Base-by-base conservation (phyloP, 2,329 filamentous ascomycete genomes). In the Peltaster fructicola region DNA sequence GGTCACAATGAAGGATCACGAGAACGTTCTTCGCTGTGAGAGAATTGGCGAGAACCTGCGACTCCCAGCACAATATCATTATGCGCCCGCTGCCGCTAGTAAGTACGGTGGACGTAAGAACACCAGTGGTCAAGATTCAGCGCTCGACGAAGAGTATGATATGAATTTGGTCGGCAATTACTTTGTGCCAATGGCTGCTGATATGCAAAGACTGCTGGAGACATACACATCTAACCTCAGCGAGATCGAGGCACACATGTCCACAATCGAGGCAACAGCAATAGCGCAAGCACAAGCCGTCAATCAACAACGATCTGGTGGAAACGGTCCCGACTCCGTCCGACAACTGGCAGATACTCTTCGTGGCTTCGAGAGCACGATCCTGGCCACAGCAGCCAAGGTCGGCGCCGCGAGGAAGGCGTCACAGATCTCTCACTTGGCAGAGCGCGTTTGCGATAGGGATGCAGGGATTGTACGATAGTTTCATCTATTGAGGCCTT, bases 1-100 rank as follows among this genome's bases (percentile, higher is more conserved):
- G 10, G 53, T 62, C 34, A 67, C 65, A 41, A 63, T 72, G 38
- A 66, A 67, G 32, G 77, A 80, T 44, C 68, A 66, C 13, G 63
- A 69, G 17, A 73, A 82, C 37, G 73, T 74, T 6, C 67, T 72
- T 36, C 62, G 80, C 27, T 68, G 68, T 32, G 78, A 80, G 57
- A 68, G 73, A 29, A 73, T 73, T 12, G 68, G 79, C 15, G 73
- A 81, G 40, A 79, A 79, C 41, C 59, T 82, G 26, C 72, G 73
- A 38, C 58, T 84, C 9, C 78, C 79, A 2, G 40, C 58, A 23
- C 63, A 69, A 35, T 73, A 68, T 43, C 68, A 72, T 38, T 63
- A 66, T 29, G 47, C 44, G 8, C 30, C 32, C 7, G 20, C 20
- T 12, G 24, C 32, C 7, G 31, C 35, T 29, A 26, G 20, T 44